phyloP scores from a whole-genome alignment of 192 early-diverging fungal genomes.

The Rhizoclosmatium globosum region DNA sequence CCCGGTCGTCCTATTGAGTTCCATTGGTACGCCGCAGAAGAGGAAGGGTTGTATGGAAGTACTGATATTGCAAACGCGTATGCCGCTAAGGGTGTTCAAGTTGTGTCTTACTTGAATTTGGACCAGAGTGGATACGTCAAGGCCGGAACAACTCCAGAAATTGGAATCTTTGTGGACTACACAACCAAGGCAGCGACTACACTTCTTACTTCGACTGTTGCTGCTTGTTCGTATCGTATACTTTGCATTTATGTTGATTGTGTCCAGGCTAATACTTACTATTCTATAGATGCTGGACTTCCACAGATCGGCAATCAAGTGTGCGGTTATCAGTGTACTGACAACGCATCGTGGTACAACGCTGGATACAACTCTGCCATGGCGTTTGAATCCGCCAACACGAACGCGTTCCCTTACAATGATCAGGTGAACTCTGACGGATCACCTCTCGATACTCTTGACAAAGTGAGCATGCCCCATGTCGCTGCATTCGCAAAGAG shows the following conservation, averaged over 20 bases:
- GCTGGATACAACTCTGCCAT: background rate
- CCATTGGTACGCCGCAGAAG: slow-evolving; percentile 89
- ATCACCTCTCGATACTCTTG: slow-evolving; percentile 29
- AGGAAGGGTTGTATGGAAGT: slow-evolving; percentile 82
- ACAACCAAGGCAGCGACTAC: background rate
- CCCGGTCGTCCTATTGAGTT: slow-evolving; percentile 84
- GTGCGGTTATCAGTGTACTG: slow-evolving; percentile 8
- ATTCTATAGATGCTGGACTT: background rate
- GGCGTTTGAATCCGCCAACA: background rate
- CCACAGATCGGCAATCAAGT: background rate
- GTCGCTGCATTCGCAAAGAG: slow-evolving; percentile 35
- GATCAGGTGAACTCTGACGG: slow-evolving; percentile 35
- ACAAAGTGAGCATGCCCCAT: slow-evolving; percentile 20
- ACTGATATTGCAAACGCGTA: slow-evolving; percentile 55
- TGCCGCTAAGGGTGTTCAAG: slow-evolving; percentile 23
- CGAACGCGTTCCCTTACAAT: slow-evolving; percentile 29
- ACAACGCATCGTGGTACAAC: background rate
- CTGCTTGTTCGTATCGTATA: background rate
- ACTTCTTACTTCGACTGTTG: background rate
- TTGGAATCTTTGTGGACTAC: slow-evolving; percentile 70
- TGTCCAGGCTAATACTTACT: too few relatives aligned
- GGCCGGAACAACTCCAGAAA: slow-evolving; percentile 53
- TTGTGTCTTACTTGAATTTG: slow-evolving; percentile 38
- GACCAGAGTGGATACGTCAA: slow-evolving; percentile 69
- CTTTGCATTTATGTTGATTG: too few relatives aligned